Percentiles rank a stretch among this genome's conserved stretches.
Conservation (phyloP, 345 rosid species). For the Sonneratia alba region DNA sequence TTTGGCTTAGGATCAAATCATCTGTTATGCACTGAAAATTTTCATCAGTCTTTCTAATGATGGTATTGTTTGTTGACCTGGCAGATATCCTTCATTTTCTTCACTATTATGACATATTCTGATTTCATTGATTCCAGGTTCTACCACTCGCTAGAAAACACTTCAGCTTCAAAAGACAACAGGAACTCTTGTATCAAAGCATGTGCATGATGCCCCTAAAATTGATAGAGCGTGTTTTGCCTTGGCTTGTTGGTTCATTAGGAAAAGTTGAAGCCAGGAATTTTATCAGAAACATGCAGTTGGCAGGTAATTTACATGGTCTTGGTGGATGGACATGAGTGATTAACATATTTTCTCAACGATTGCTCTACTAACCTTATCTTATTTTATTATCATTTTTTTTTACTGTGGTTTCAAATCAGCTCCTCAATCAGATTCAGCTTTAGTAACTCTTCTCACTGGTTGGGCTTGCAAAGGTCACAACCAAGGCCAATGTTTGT, state of each 20-base stretch:
- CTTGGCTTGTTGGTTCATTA: slow-evolving; percentile 71
- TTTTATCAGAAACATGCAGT: slow-evolving; percentile 64
- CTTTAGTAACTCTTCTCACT: slow-evolving; percentile 73
- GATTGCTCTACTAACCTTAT: slow-evolving; percentile 9
- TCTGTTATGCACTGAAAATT: not conserved
- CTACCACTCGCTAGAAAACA: slow-evolving; percentile 74
- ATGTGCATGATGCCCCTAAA: slow-evolving; percentile 82
- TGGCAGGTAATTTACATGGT: slow-evolving; percentile 41
- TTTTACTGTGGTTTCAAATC: slow-evolving; percentile 8
- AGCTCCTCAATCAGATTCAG: slow-evolving; percentile 64
- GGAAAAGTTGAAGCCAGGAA: slow-evolving; percentile 59
- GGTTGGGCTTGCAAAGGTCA: slow-evolving; percentile 96
- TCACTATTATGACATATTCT: slow-evolving; percentile 6
- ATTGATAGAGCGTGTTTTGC: slow-evolving; percentile 80
- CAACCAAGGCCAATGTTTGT: slow-evolving; percentile 51
- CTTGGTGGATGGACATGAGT: not conserved
- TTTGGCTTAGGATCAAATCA: not conserved
- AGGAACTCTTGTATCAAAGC: slow-evolving; percentile 73
- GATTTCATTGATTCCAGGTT: slow-evolving; percentile 44
- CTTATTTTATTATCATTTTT: slow-evolving; percentile 6
- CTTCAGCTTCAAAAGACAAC: slow-evolving; percentile 65
- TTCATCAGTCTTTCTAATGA: not conserved
- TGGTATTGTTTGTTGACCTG: not conserved
- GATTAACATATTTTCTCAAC: not conserved
- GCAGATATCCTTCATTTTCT: not conserved